Base-by-base conservation (phyloP, 2,329 filamentous ascomycete genomes). In the Ustulina deusta region DNA sequence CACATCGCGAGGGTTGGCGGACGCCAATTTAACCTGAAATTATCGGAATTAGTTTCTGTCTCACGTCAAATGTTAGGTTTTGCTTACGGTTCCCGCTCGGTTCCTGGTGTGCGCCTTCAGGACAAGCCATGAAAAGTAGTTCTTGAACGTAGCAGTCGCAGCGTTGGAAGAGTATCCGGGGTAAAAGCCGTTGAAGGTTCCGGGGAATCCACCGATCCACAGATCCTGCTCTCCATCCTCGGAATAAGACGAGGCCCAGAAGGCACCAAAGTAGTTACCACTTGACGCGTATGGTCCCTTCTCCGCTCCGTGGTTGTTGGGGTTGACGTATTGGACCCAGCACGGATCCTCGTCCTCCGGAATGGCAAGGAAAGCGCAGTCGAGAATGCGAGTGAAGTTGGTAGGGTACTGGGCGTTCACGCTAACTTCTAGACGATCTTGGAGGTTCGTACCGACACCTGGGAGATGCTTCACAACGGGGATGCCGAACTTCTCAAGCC, bases 31-130 rank as follows among this genome's bases (percentile, higher is more conserved):
- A 4, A 67, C 65, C 52, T 65, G 13, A 2, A 36, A 25, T 40
- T 13, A 32, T 22, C 1, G 6, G 6, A 9, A 22, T 65, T 49
- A 61, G 49, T 27, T n/a, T 17, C 1, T 36, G 15, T 17, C 17
- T 55, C 7, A 7, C 3, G 36, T 4, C 13, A n/a, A 20, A 22
- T 5, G 9, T n/a, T 13, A 6, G 10, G 6, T 15, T 7, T 22
- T 17, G 15, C 63, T 61, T 61, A 93, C 90, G 1, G 83, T 85
- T 4, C 91, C 91, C 3, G 85, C 84, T 0, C 74, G 80, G 69
- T 92, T 89, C 62, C 84, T 83, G 0, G 85, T 81, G 74, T 88
- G 87, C 1, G 85, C 83, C 77, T 90, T 89, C 13, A 89, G 80
- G 15, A 83, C 81, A 15, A 78, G 74, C 80, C 80, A 83, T 7